Conservation (phyloP, 2,329 filamentous ascomycete genomes). For the Alternaria infectoria region DNA sequence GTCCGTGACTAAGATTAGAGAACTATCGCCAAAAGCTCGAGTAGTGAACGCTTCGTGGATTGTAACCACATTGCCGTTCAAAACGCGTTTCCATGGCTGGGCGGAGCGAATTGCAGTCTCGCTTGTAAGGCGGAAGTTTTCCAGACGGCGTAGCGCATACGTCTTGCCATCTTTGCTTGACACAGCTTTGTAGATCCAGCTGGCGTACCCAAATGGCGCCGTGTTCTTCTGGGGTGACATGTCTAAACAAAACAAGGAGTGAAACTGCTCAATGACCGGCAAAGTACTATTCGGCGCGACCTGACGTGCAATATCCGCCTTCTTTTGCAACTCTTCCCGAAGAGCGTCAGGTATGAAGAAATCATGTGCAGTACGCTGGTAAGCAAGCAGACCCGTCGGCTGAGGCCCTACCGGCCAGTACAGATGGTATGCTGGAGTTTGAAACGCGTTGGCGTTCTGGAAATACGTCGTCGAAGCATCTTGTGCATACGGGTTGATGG, state of each 20-base stretch:
- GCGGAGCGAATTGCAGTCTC: conserved; percentile 86
- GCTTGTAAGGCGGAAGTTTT: conserved; percentile 87
- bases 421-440: conserved; percentile 74
- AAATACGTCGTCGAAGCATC: conserved; percentile 74
- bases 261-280: conserved; percentile 83
- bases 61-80: conserved; percentile 80
- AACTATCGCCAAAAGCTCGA: conserved; percentile 90
- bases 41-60: conserved; percentile 94
- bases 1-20: conserved; percentile 90
- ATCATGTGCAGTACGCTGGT: conserved; percentile 86
- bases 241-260: conserved; percentile 89
- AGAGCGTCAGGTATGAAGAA: conserved; percentile 89
- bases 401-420: conserved; percentile 89
- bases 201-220: conserved; percentile 82
- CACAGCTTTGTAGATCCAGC: conserved; percentile 94
- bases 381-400: conserved; percentile 78
- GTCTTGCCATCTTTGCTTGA: conserved; percentile 86
- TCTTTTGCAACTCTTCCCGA: conserved; percentile 87
- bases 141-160: conserved; percentile 86
- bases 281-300: conserved; percentile 80
- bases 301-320: conserved; percentile 83
- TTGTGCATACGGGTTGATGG: conserved; percentile 74
- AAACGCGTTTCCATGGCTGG: conserved; percentile 86
- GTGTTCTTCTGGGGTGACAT: conserved; percentile 79
- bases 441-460: conserved; percentile 62